Evolutionary conservation across 352 stramenopile species (phyloP), one percentile per base, ranked within the genome.

Genomic region (Discostella stelligera): DNA sequence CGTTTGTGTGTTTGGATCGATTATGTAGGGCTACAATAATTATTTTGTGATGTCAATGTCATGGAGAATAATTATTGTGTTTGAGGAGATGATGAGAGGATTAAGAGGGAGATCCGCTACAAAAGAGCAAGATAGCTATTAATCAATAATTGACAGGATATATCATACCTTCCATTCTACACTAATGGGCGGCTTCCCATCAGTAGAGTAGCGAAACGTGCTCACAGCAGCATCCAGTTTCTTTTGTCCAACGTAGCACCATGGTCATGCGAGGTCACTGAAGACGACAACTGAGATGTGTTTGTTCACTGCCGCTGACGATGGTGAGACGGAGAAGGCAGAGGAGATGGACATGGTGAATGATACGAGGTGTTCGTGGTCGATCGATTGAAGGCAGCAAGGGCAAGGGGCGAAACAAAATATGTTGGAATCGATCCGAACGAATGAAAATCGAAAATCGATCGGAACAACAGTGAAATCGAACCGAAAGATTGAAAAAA

Each of bases 231-330:
- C 66, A 60, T 86, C 63, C 14, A 92, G 66, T 21, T 86, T 80
- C 67, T 91, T 89, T 67, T 90, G 73, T 13, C 83, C 87, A 3
- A 92, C 84, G 65, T 89, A 83, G 49, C 83, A 91, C 86, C 86
- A 92, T 16, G 86, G 86, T 89, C 87, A 92, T 16, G 87, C 87
- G 9, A 90, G 69, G 70, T 92, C 86, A 6, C 58, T 81, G 70
- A 85, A 90, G 9, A 92, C 82, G 0, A 58, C 84, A 27, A 86
- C 71, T 27, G 66, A 78, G 32, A 85, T 77, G 20, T 63, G 62
- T 27, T 77, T 77, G 23, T 23, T 58, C 5, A 21, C 37, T n/a
- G 11, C n/a, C 37, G n/a, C 2, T 7, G 32, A 64, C 13, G 64
- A 78, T 20, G 70, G 54, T 5, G 70, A 49, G 32, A 37, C 62